These are phyloP conservation scores for Apiospora pterosperma DNA, from an alignment of 2,329 filamentous ascomycete genomes.

Conservation along the genomic window DNA sequence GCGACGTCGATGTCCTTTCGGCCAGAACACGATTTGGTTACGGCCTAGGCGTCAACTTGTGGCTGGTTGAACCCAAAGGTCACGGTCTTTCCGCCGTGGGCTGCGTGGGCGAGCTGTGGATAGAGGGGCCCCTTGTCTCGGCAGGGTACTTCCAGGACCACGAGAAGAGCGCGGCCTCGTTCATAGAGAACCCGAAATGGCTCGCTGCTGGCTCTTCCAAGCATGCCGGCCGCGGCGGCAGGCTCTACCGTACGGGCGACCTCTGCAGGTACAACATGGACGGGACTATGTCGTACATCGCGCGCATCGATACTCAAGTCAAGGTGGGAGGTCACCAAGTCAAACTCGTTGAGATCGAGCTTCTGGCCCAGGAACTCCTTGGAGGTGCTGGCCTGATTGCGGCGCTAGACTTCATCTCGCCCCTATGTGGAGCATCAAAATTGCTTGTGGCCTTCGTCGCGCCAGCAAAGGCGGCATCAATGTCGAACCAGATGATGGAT, in stretches of 20 bases:
- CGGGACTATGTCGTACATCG: background rate
- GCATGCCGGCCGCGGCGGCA: background rate
- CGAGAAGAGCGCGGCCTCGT: conserved; percentile 7
- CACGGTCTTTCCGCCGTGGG: conserved; percentile 1
- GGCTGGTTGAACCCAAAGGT: background rate
- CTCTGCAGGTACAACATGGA: background rate
- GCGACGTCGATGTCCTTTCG: too few relatives aligned
- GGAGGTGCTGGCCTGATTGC: too few relatives aligned
- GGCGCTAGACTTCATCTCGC: background rate
- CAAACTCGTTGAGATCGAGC: background rate
- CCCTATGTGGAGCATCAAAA: background rate
- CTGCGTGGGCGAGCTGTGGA: conserved; percentile 6
- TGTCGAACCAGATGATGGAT: too few relatives aligned
- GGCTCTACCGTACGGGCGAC: background rate
- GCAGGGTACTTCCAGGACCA: conserved; percentile 6
- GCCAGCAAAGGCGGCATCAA: background rate
- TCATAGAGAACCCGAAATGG: conserved; percentile 7
- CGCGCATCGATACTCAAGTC: background rate
- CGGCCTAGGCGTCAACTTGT: background rate
- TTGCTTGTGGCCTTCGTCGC: background rate
- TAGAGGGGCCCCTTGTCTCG: conserved; percentile 9
- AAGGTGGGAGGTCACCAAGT: background rate
- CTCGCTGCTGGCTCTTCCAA: background rate
- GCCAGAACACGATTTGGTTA: background rate
- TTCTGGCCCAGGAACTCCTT: background rate